A percentile compares a stretch with the other conserved stretches of the same genome.
phyloP scores from a whole-genome alignment of 805 yeast genomes.

The Ogataea polymorpha region DNA sequence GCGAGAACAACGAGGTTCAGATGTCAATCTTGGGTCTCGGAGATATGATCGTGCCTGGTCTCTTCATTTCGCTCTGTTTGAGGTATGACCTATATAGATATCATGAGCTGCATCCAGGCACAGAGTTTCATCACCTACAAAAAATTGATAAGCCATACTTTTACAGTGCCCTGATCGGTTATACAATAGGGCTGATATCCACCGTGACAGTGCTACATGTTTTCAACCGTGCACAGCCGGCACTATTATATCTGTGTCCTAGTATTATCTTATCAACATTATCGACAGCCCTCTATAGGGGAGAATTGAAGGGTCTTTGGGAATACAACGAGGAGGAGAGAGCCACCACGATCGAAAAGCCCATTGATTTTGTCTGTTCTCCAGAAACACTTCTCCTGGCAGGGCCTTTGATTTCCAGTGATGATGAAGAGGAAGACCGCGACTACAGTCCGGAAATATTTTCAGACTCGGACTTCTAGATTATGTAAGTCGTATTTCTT shows the following conservation, averaged over 20 bases:
- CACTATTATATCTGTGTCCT: slow-evolving; percentile 63
- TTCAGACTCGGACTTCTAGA: slow-evolving; percentile 6
- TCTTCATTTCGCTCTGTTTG: slow-evolving; percentile 48
- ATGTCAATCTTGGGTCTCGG: slow-evolving; percentile 58
- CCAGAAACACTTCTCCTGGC: slow-evolving; percentile 25
- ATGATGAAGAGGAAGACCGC: slow-evolving; percentile 25
- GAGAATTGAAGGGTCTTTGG: slow-evolving; percentile 44
- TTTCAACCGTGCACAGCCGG: slow-evolving; percentile 58
- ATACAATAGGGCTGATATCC: slow-evolving; percentile 41
- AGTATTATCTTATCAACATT: slow-evolving; percentile 34
- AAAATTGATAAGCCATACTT: slow-evolving; percentile 46
- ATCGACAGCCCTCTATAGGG: slow-evolving; percentile 33
- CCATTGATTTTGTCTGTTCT: slow-evolving; percentile 21
- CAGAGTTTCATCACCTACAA: slow-evolving; percentile 40
- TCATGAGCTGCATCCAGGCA: slow-evolving; percentile 31
- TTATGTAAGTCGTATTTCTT: slow-evolving; percentile 2
- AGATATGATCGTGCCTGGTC: slow-evolving; percentile 62
- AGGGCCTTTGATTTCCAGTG: slow-evolving; percentile 22
- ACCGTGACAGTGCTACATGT: slow-evolving; percentile 41
- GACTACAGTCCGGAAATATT: slow-evolving; percentile 16
- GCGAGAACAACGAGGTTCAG: slow-evolving; percentile 13
- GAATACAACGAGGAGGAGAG: slow-evolving; percentile 32
- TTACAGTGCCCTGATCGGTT: slow-evolving; percentile 42
- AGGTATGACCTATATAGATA: slow-evolving; percentile 49
- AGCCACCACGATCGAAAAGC: slow-evolving; percentile 10